Base-by-base conservation (phyloP, 805 yeast genomes). In the Debaryomyces tyrocola region DNA sequence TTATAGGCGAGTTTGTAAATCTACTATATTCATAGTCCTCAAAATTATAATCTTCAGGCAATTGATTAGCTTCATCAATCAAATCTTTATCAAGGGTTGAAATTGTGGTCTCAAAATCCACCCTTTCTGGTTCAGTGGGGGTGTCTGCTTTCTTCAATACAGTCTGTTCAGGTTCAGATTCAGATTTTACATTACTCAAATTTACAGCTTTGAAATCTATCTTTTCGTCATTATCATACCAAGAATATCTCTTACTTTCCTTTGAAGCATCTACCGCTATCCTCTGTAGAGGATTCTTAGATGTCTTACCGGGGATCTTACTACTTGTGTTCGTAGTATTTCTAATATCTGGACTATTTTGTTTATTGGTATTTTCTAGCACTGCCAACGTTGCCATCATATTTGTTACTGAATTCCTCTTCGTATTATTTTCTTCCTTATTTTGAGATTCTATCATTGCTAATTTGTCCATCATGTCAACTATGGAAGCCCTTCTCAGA, bases 41-140 rank as follows among this genome's bases (percentile, higher is more conserved):
- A 46, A 70, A 70, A 44, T 72, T 76, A 51, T 54, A 70, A 51
- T 70, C 76, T 43, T 60, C 70, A 0, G 74, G 73, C 4, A 69
- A 40, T 51, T 55, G 59, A 45, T 69, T 69, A 12, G 67, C 56
- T 50, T 69, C 75, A 47, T 69, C 75, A 3, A 69, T 50, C 2
- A 68, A 42, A 33, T 66, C 72, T 40, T 66, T 58, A 38, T 67
- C 66, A 34, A 58, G 38, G 10, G 44, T 49, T 9, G 52, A 47
- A 12, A 48, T 44, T 21, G 29, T 27, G 4, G 12, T 27, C 14
- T 36, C 45, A 29, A 24, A 20, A 28, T 37, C 45, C 45, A 36
- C 20, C 6, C 27, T 20, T 20, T 33, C 33, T 6, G 28, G 18
- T 20, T 37, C 29, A 7, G 3, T 11, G 17, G 10, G 27, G 2